Base-by-base conservation (phyloP, 805 yeast species). In the Zygotorulaspora sp. region DNA sequence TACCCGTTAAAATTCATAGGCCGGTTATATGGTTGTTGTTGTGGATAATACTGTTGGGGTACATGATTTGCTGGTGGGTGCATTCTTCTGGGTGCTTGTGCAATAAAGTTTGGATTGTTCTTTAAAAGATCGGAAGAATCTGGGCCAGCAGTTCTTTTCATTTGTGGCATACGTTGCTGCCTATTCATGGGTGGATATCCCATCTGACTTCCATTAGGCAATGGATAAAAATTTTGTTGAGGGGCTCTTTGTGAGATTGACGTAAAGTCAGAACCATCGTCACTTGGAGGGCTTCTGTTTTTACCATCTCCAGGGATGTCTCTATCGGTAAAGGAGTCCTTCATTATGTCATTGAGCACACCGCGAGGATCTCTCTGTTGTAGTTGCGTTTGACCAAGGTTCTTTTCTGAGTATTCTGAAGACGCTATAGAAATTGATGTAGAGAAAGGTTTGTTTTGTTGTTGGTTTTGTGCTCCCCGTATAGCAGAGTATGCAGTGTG, bases 231-330 rank as follows among this genome's bases (percentile, higher is more conserved):
- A 20, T 21, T 42, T 34, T 40, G 48, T 47, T 38, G 44, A 11
- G 77, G 70, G 18, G 80, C 88, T 55, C 90, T 68, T 60, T 83
- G 90, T 6, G 89, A 80, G 2, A 83, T 84, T 36, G 87, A 78
- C 1, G 92, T 83, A 59, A 83, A 80, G 52, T 80, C 81, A 1
- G 90, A 82, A 13, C 47, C 53, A 10, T 43, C 40, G 24, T 47
- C 47, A 12, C 39, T 35, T 24, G 15, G 33, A 2, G 43, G 26
- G 6, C 36, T 31, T 23, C 32, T 33, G 21, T 41, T 49, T 28
- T 43, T 35, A 2, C 35, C 32, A 19, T 29, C 37, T 6, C 35
- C 46, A 7, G 37, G 32, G 11, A 36, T 43, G 13, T 46, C 52
- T 6, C 46, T 47, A 11, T 39, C 42, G 19, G 43, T 30, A 14